phyloP scores from a whole-genome alignment of 176 grass and related monocot genomes.

The Metroxylon sagu region DNA sequence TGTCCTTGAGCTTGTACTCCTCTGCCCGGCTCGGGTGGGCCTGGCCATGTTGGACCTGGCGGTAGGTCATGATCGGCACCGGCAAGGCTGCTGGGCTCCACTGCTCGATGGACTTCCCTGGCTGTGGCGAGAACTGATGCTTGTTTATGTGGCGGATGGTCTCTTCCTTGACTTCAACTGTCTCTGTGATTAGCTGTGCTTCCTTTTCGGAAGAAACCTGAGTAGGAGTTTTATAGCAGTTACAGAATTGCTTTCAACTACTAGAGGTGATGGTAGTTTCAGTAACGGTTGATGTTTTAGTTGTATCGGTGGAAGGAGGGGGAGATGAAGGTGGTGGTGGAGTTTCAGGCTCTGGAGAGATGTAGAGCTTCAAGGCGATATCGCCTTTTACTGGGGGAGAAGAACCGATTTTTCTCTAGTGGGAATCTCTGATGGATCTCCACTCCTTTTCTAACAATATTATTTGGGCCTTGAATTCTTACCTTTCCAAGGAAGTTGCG shows the following conservation, averaged over 20 bases:
- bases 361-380: constrained; percentile 25
- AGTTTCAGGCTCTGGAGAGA: constrained; percentile 13
- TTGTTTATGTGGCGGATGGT: too few relatives aligned
- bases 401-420: constrained; percentile 20
- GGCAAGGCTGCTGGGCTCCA: too few relatives aligned
- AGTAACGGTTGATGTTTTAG: too few relatives aligned
- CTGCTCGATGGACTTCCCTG: too few relatives aligned
- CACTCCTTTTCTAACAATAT: constrained; percentile 20
- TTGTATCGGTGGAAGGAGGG: not conserved
- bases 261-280: too few relatives aligned
- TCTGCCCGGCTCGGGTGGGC: constrained; percentile 20
- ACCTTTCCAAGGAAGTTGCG: constrained; percentile 22
- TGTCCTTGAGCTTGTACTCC: constrained; percentile 41
- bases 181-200: too few relatives aligned
- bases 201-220: not conserved
- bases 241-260: too few relatives aligned
- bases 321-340: not conserved
- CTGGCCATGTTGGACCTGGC: too few relatives aligned
- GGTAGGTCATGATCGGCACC: not conserved
- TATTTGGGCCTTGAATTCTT: constrained; percentile 7
- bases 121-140: too few relatives aligned
- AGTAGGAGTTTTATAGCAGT: too few relatives aligned
- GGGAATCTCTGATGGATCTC: constrained; percentile 12
- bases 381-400: constrained; percentile 27
- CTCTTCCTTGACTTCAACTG: too few relatives aligned